Evolutionary conservation across 345 rosid species (phyloP).

Genomic region (Moricandia moricandioides): DNA sequence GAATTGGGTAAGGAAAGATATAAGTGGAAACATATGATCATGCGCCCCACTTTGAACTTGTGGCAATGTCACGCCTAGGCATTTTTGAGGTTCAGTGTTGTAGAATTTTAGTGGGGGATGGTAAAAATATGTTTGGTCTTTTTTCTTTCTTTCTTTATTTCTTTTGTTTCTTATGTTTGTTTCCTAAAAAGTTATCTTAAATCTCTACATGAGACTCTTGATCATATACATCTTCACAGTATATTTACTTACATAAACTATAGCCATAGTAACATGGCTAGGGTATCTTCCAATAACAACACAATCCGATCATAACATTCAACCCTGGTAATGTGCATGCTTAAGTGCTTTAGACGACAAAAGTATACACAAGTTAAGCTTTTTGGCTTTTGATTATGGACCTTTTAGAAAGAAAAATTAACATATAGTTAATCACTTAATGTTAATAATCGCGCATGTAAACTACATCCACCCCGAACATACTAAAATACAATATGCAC

Average conservation of each 20-base stretch:
- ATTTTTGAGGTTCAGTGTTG: constrained; percentile 58
- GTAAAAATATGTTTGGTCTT: constrained; percentile 26
- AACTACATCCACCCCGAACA: constrained; percentile 5
- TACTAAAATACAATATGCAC: constrained; percentile 13
- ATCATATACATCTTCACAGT: constrained; percentile 11
- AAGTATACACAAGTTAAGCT: not conserved
- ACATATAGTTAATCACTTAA: not conserved
- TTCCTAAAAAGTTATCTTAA: not conserved
- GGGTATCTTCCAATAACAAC: no score
- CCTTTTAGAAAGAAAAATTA: not conserved
- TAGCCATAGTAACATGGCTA: no score
- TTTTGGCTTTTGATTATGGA: constrained; percentile 4
- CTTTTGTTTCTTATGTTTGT: constrained; percentile 1
- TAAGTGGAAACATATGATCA: constrained; percentile 61
- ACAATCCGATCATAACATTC: not conserved
- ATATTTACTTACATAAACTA: no score
- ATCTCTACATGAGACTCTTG: constrained; percentile 22
- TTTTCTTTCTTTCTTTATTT: not conserved
- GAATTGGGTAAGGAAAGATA: constrained; percentile 44
- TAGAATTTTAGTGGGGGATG: constrained; percentile 43
- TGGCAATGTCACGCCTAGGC: constrained; percentile 72
- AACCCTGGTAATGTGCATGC: not conserved
- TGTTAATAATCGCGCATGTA: constrained; percentile 31
- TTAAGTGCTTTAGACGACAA: not conserved
- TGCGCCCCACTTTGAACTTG: constrained; percentile 77